Base-by-base conservation (phyloP, 2,329 filamentous ascomycete species). In the Myriosclerotinia duriaeana region DNA sequence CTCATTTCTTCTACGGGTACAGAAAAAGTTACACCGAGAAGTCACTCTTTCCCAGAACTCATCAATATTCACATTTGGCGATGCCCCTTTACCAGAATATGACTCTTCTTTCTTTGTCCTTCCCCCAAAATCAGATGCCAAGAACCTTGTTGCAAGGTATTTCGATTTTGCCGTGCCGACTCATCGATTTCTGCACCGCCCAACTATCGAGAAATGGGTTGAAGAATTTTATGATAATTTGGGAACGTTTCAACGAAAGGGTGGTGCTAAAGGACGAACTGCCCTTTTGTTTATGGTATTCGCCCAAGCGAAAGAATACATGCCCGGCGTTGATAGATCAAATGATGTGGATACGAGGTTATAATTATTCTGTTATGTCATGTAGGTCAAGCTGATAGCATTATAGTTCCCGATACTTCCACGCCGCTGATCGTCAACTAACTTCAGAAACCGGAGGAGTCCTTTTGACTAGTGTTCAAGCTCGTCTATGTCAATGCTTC, bases 81-180 rank as follows among this genome's bases (percentile, higher is more conserved):
- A 73, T 66, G 69, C 81, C 20, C 81, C 80, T 2, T 68, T 83
- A 8, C 79, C 80, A 0, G 78, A 81, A 3, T 78, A 78, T 53
- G 79, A 81, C 68, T 74, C 78, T 0, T 78, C 78, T 0, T 79
- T 80, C 63, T 81, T 80, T 66, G 74, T 80, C 8, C 71, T 84
- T 14, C 70, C 69, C 5, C 66, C 69, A 11, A 69, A 68, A 48
- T 63, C 26, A 7, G 68, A 69, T 46, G 71, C 71, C 14, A 42
- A 68, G 15, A 60, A n/a, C 8, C 14, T 75, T 77, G 14, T 87
- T 5, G 78, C 79, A 9, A 77, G 84, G 8, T 87, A 87, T 64
- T 87, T 87, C 68, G 84, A 87, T 56, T 85, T 84, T 66, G 85
- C 84, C 8, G 83, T 85, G 26, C 84, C 85, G 0, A 87, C 85